These are phyloP conservation scores for Amanita jacksonii DNA, from an alignment of 768 basidiomycete genomes.

Conservation along the genomic window DNA sequence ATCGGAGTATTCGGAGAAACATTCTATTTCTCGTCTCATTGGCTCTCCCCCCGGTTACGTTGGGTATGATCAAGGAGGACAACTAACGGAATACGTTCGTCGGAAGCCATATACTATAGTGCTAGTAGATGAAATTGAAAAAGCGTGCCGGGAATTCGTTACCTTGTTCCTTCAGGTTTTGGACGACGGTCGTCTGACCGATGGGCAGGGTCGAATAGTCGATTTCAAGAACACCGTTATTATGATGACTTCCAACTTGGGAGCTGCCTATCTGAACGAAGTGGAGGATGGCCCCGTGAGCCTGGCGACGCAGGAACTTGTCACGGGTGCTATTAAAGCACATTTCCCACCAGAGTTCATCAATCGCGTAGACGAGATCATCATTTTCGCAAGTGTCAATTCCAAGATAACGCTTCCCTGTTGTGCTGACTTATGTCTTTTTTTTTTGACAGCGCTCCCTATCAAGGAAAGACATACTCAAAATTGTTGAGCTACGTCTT, in stretches of 20 bases:
- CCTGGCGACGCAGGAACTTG: conserved; percentile 47
- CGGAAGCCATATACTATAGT: conserved; percentile 86
- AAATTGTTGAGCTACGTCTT: conserved; percentile 85
- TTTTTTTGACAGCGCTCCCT: conserved; percentile 80
- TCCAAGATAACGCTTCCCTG: not conserved
- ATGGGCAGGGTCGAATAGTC: conserved; percentile 84
- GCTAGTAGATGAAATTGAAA: conserved; percentile 85
- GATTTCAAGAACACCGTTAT: conserved; percentile 90
- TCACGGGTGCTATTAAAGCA: conserved; percentile 68
- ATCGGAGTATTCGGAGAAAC: conserved; percentile 83
- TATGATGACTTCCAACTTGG: conserved; percentile 91
- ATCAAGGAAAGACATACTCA: conserved; percentile 64
- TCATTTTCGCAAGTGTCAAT: conserved; percentile 55
- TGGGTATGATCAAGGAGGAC: conserved; percentile 83
- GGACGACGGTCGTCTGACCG: conserved; percentile 87
- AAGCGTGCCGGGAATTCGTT: conserved; percentile 63
- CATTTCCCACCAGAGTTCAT: conserved; percentile 94
- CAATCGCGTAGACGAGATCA: conserved; percentile 81
- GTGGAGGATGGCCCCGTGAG: conserved; percentile 64
- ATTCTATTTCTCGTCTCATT: conserved; percentile 42
- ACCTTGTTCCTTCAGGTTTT: conserved; percentile 65
- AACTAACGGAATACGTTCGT: conserved; percentile 88
- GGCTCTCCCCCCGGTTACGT: conserved; percentile 80
- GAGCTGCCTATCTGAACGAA: conserved; percentile 67
- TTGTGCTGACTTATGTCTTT: conserved; percentile 19